A percentile compares a stretch with the other conserved stretches of the same genome.
These are phyloP conservation scores for Trypethelium eluteriae DNA, from an alignment of 495 filamentous ascomycete species.

Conservation along the genomic window DNA sequence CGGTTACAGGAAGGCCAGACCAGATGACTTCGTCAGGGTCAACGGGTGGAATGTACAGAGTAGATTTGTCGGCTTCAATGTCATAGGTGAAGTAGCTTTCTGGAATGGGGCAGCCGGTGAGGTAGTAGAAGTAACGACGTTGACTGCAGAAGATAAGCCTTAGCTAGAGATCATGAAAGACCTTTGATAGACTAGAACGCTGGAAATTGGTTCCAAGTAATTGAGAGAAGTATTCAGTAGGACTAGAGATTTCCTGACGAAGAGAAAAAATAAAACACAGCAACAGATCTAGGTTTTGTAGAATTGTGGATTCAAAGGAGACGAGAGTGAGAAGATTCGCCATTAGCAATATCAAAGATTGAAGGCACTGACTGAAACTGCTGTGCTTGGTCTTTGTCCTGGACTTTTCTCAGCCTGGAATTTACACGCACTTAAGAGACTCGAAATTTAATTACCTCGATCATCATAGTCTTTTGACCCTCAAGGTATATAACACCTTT, in stretches of 20 bases:
- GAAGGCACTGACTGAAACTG: slow-evolving; percentile 58
- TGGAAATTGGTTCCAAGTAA: too few species aligned
- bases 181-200: slow-evolving; percentile 7
- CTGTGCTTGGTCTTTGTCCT: slow-evolving; percentile 73
- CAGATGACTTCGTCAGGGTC: slow-evolving; percentile 89
- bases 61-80: slow-evolving; percentile 60
- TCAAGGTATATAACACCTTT: slow-evolving; percentile 78
- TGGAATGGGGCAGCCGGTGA: slow-evolving; percentile 76
- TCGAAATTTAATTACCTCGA: slow-evolving; percentile 24
- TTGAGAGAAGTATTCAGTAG: too few species aligned
- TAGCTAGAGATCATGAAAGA: not conserved
- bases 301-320: too few species aligned
- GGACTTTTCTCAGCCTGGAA: slow-evolving; percentile 33
- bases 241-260: not conserved
- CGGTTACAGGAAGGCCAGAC: slow-evolving; percentile 76
- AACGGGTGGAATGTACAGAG: slow-evolving; percentile 86
- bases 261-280: slow-evolving; percentile 25
- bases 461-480: slow-evolving; percentile 57
- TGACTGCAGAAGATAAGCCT: slow-evolving; percentile 47
- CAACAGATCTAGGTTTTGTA: too few species aligned
- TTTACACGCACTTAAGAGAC: not conserved
- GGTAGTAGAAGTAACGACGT: slow-evolving; percentile 88
- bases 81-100: slow-evolving; percentile 81
- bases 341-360: not conserved
- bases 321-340: too few species aligned